Evolutionary conservation across 2,329 filamentous ascomycete species (phyloP).

Genomic region (Beauveria rudraprayagi): DNA sequence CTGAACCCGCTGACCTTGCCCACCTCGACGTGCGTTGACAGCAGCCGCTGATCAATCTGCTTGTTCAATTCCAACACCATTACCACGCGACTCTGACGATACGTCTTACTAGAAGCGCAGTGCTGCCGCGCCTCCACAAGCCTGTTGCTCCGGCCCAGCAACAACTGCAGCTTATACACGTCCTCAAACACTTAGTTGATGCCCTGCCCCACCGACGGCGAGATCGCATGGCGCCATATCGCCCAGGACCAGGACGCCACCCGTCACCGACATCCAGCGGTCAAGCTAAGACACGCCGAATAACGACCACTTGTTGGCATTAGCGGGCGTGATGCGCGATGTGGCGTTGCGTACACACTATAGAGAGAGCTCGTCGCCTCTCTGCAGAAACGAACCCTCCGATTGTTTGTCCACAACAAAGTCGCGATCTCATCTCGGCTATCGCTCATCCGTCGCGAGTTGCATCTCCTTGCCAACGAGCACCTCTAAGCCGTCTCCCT

Average conservation of each 20-base stretch:
- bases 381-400: constrained; percentile 22
- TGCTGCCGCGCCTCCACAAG: constrained; percentile 20
- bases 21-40: constrained; percentile 20
- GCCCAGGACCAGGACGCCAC: constrained; percentile 36
- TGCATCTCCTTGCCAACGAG: constrained; percentile 38
- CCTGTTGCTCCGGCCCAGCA: constrained; percentile 23
- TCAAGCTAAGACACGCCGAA: constrained; percentile 39
- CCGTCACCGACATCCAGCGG: constrained; percentile 31
- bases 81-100: constrained; percentile 39
- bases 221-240: constrained; percentile 43
- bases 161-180: constrained; percentile 34
- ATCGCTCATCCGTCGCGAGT: constrained; percentile 24
- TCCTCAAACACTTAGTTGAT: constrained; percentile 44
- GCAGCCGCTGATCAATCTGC: constrained; percentile 40
- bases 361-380: constrained; percentile 28
- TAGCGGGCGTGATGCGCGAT: constrained; percentile 20
- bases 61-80: constrained; percentile 39
- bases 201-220: constrained; percentile 38
- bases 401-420: constrained; percentile 32
- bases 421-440: constrained; percentile 33
- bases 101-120: constrained; percentile 37
- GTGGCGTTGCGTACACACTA: constrained; percentile 28
- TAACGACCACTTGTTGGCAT: constrained; percentile 42
- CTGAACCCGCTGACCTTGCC: constrained; percentile 19
- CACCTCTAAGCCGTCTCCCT: constrained; percentile 38